These are phyloP conservation scores for Aspergillus viridinutans DNA, from an alignment of 2,329 filamentous ascomycete genomes.

Conservation along the genomic window DNA sequence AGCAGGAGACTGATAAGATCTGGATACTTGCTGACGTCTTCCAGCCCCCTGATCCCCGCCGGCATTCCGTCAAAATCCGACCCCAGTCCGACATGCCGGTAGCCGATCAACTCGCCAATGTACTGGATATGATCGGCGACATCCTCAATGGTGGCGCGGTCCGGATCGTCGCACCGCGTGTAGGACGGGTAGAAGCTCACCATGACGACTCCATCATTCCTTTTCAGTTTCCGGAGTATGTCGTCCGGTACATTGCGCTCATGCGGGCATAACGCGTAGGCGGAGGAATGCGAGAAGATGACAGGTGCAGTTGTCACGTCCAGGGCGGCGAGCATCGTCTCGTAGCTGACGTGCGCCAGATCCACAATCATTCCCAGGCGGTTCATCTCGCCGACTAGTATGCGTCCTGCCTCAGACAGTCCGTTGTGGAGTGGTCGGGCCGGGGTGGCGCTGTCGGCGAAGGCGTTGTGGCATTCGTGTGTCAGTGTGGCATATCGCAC, in stretches of 20 bases:
- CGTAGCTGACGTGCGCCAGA: conserved; percentile 21
- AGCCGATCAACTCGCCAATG: conserved; percentile 27
- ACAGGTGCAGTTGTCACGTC: conserved; percentile 18
- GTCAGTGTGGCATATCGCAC: too few relatives aligned
- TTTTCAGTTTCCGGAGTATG: conserved; percentile 31
- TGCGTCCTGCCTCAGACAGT: too few relatives aligned
- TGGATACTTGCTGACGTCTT: conserved; percentile 10
- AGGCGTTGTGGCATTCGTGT: too few relatives aligned
- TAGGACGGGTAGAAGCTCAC: conserved; percentile 33
- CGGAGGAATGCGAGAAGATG: conserved; percentile 21
- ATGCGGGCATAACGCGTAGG: conserved; percentile 23
- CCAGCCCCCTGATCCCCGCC: conserved; percentile 16
- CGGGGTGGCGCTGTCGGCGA: too few relatives aligned
- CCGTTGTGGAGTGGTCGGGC: too few relatives aligned
- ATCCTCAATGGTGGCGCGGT: conserved; percentile 20
- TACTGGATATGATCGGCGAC: conserved; percentile 39
- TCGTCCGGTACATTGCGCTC: conserved; percentile 42
- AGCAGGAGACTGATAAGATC: background rate
- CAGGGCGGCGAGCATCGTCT: conserved; percentile 20
- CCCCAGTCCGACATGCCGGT: conserved; percentile 34
- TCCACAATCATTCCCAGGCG: conserved; percentile 27
- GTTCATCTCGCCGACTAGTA: conserved; percentile 24
- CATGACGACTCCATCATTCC: conserved; percentile 42
- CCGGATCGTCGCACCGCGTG: conserved; percentile 22
- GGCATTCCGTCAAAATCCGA: conserved; percentile 32